Evolutionary conservation across 169 alveolate genomes (phyloP).

Genomic region (Plasmodium knowlesi): DNA sequence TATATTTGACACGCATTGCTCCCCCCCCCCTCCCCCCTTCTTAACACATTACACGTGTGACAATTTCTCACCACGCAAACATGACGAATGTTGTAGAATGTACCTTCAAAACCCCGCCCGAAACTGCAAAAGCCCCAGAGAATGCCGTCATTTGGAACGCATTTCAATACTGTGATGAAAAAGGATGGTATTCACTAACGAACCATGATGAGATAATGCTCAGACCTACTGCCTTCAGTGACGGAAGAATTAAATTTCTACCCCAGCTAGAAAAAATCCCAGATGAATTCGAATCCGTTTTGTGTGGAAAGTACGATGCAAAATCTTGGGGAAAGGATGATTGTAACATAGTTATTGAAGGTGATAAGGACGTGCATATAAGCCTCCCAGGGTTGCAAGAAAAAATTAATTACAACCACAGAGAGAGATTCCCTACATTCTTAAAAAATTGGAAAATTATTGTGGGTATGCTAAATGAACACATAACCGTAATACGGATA

Average conservation of each 20-base stretch:
- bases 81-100: conserved; percentile 75
- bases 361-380: conserved; percentile 81
- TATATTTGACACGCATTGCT: background rate
- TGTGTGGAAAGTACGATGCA: conserved; percentile 82
- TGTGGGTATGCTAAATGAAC: conserved; percentile 72
- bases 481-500: conserved; percentile 76
- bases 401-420: conserved; percentile 77
- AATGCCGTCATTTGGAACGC: conserved; percentile 72
- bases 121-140: conserved; percentile 47
- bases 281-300: conserved; percentile 74
- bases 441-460: conserved; percentile 84
- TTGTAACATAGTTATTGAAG: conserved; percentile 79
- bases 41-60: background rate
- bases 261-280: conserved; percentile 78
- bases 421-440: conserved; percentile 83
- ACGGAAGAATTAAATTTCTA: conserved; percentile 79
- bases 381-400: conserved; percentile 76
- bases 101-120: conserved; percentile 70
- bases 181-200: conserved; percentile 83
- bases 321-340: conserved; percentile 80
- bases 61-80: background rate
- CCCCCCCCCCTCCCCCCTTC: background rate
- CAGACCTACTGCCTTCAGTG: conserved; percentile 79
- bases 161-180: conserved; percentile 68
- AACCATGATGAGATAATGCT: conserved; percentile 77